Evolutionary conservation across 352 stramenopile genomes (phyloP).

Genomic region (Globisporangium irregulare): DNA sequence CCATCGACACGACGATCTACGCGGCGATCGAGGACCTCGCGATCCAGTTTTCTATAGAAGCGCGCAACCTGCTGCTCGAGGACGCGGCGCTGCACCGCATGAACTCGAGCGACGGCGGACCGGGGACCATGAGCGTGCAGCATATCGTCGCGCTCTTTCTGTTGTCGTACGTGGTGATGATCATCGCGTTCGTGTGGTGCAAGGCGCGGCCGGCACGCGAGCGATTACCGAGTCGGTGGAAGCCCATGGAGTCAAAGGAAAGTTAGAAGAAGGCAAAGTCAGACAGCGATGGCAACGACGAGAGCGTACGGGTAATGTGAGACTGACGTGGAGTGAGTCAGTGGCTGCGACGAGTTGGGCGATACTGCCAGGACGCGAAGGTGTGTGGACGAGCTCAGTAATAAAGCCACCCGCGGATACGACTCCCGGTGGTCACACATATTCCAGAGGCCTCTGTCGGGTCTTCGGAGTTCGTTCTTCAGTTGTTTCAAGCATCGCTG

Average conservation of each 20-base stretch:
- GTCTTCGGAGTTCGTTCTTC: background rate
- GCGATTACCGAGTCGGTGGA: slow-evolving; percentile 76
- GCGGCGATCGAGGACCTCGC: slow-evolving; percentile 67
- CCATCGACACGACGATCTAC: slow-evolving; percentile 73
- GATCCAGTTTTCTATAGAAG: slow-evolving; percentile 80
- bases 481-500: background rate
- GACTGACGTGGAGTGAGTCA: background rate
- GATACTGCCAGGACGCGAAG: background rate
- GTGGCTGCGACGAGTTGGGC: background rate
- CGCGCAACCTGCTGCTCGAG: slow-evolving; percentile 49
- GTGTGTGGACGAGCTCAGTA: background rate
- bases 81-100: slow-evolving; percentile 23
- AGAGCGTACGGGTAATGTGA: background rate
- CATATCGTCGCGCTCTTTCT: slow-evolving; percentile 68
- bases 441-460: background rate
- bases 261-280: slow-evolving; percentile 26
- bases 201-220: slow-evolving; percentile 64
- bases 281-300: background rate
- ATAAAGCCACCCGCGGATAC: background rate
- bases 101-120: slow-evolving; percentile 30
- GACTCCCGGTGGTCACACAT: no score
- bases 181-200: slow-evolving; percentile 79
- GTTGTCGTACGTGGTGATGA: slow-evolving; percentile 58
- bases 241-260: slow-evolving; percentile 72
- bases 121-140: slow-evolving; percentile 38